Base-by-base conservation (phyloP, 208 protist species). In the Borovskyia barvae region DNA sequence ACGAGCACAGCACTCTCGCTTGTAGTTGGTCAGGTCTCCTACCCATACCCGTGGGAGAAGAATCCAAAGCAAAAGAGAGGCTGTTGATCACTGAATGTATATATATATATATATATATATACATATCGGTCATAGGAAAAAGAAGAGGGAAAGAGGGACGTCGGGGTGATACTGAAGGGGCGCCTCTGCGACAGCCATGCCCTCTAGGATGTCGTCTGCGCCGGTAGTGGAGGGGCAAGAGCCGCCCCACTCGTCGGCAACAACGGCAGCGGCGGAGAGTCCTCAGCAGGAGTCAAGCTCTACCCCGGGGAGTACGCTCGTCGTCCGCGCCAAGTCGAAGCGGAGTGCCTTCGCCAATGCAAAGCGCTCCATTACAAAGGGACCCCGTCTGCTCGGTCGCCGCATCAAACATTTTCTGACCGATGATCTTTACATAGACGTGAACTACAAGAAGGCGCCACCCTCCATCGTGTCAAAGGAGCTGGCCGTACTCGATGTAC, bases 371-470 rank as follows among this genome's bases (percentile, higher is more conserved):
- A 62, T 89, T 61, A 74, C 82, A 1, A 76, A 81, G 22, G 82
- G 63, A 2, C 82, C 82, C 11, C 72, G 77, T 14, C 57, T 89
- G 42, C 72, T 90, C 0, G 78, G 76, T 2, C 68, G 73, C 2
- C 83, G 74, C 36, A 74, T 90, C 26, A 90, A 85, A 52, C 68
- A 90, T 51, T 76, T 90, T 36, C 50, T 90, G 1, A 74, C 61
- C 17, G 83, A 90, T 37, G 83, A 90, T 22, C 50, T 90, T 24
- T 72, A 90, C 58, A 62, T 90, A 30, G 75, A 75, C 40, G 64
- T 90, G 0, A 48, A 62, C 46, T 81, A 76, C 46, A 65, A 77
- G 29, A 80, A 81, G 49, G 63, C 66, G 28, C 83, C 83, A 19
- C 42, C 63, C 39, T 68, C 49, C 32, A 50, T 62, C 19, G 68